Evolutionary conservation across 768 basidiomycete species (phyloP).

Genomic region (Tremella yokohamensis): DNA sequence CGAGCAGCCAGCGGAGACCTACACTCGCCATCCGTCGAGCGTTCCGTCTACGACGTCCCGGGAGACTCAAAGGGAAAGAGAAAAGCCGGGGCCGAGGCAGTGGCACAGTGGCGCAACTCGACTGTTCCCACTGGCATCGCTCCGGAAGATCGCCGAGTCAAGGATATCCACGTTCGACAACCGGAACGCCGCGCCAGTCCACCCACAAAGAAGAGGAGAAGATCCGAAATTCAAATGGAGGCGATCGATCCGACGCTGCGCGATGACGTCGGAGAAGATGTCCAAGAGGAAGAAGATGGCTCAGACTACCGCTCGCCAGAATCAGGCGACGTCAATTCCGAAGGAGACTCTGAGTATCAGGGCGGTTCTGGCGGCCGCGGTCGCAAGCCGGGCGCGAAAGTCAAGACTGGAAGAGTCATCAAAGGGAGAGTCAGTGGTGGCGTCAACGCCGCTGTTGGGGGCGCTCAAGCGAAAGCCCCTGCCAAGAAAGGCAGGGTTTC

Average conservation of each 20-base stretch:
- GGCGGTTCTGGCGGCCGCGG: neutral
- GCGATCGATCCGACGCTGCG: constrained; percentile 19
- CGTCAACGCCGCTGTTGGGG: neutral
- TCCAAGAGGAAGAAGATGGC: neutral
- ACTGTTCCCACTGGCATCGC: constrained; percentile 29
- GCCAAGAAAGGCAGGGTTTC: constrained; percentile 7
- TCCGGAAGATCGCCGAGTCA: neutral
- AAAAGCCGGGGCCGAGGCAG: constrained; percentile 42
- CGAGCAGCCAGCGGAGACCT: constrained; percentile 21
- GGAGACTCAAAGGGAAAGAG: constrained; percentile 39
- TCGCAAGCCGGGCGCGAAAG: constrained; percentile 2
- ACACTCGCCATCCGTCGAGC: constrained; percentile 4
- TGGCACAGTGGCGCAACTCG: constrained; percentile 40
- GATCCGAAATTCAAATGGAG: constrained; percentile 24
- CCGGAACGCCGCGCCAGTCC: neutral
- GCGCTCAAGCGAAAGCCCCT: neutral
- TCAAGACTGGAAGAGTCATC: neutral
- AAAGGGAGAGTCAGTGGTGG: constrained; percentile 4
- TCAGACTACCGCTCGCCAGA: neutral
- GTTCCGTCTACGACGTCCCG: constrained; percentile 8
- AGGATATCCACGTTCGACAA: neutral
- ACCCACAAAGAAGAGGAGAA: constrained; percentile 24
- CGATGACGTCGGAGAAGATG: constrained; percentile 1
- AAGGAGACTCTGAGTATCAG: constrained; percentile 8
- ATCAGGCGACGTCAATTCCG: neutral